These are phyloP conservation scores for Arthrinium phaeospermum DNA, from an alignment of 2,329 filamentous ascomycete genomes.

Conservation along the genomic window DNA sequence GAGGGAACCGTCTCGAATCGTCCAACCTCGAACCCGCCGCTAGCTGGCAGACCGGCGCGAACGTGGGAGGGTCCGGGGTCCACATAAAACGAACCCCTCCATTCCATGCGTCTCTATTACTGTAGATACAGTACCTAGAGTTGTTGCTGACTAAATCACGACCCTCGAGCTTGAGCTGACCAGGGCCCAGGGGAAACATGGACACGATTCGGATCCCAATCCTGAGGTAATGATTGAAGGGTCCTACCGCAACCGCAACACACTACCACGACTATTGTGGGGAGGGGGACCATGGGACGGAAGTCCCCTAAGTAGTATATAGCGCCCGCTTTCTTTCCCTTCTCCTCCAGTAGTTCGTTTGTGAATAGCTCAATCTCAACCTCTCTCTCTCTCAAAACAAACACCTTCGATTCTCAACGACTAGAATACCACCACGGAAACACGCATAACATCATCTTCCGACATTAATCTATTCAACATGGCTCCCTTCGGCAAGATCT, in stretches of 20 bases:
- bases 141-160: neutral
- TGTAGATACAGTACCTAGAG: too few species aligned
- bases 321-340: neutral
- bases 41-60: neutral
- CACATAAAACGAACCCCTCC: neutral
- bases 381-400: neutral
- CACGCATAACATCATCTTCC: neutral
- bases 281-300: neutral
- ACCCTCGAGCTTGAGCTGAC: neutral
- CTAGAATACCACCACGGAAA: neutral
- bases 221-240: neutral
- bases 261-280: neutral
- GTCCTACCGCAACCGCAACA: neutral
- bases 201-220: neutral
- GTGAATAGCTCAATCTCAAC: neutral
- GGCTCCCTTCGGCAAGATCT: slow-evolving; percentile 48
- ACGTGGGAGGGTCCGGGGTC: neutral
- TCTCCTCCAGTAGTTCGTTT: neutral
- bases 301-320: neutral
- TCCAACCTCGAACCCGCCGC: neutral
- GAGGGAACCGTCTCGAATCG: slow-evolving; percentile 11
- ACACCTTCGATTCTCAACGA: neutral
- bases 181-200: neutral
- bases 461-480: slow-evolving; percentile 30
- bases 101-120: neutral